Evolutionary conservation across 495 filamentous ascomycete genomes (phyloP), one percentile per base, ranked within the genome.

Genomic region (Xylaria telfairii): DNA sequence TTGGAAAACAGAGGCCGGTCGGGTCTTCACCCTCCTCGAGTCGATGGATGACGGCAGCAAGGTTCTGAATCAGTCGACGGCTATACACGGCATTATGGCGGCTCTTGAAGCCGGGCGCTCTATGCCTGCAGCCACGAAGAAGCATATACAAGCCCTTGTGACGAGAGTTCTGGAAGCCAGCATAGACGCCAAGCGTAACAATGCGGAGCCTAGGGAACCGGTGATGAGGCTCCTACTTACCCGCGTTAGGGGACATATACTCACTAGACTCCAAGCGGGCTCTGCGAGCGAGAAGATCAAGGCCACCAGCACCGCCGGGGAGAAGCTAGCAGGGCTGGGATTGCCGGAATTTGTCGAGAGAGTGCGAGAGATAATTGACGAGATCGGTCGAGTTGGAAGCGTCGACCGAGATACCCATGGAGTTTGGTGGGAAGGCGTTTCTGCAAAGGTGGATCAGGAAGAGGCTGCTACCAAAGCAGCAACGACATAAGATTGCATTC

Each of bases 311-410:
- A 93, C 90, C 0, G 95, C 94, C 5, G 92, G 90, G 30, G 95
- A 98, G 79, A 91, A 90, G 57, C 84, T 99, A 19, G 92, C 92
- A 2, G 86, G 87, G 2, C 87, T 91, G 47, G 96, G 96, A 0
- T 86, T 98, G 80, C 89, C 91, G 0, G 96, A 99, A 80, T 97
- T 97, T 81, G 91, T 95, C n/a, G 89, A 83, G 59, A 90, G 90
- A 76, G 89, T 98, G n/a, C 90, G 92, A 7, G 88, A 90, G 41
- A 86, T 97, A 72, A 92, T 94, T 17, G 95, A 97, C 17, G 90
- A 92, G 81, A 78, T 97, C 72, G 86, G 87, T 68, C 89, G 87
- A 75, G 89, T 97, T 30, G 89, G 91, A 13, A 86, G 87, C 53
- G 91, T 97, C 42, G 95, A 98, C 79, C 90, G 93, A 78, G 85